These are phyloP conservation scores for Garcileccinum viscosum DNA, from an alignment of 1,284 basidiomycete species.

Conservation along the genomic window DNA sequence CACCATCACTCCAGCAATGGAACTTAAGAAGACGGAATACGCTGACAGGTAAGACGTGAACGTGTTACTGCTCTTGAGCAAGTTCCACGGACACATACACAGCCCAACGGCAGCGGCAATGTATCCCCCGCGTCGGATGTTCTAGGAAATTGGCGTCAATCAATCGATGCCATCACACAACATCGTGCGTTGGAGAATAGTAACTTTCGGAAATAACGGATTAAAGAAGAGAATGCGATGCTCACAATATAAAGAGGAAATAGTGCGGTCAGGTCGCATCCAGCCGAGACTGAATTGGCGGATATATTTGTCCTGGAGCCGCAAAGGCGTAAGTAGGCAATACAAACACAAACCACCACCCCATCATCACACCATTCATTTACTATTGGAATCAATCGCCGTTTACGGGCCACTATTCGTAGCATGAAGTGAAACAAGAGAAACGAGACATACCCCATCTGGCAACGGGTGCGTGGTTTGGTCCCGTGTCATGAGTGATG, in stretches of 20 bases:
- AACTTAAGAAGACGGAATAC: constrained; percentile 83
- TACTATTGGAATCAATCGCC: constrained; percentile 17
- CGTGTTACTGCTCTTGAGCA: constrained; percentile 76
- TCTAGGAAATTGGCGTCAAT: constrained; percentile 45
- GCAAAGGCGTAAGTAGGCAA: not conserved
- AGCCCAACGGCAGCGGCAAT: constrained; percentile 79
- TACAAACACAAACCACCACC: constrained; percentile 8
- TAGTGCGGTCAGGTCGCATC: constrained; percentile 84
- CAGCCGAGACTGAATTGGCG: constrained; percentile 85
- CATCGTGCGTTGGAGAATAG: not conserved
- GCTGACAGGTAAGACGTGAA: constrained; percentile 87
- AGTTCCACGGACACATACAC: constrained; percentile 81
- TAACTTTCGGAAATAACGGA: not conserved
- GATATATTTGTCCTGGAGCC: constrained; percentile 73
- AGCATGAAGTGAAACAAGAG: constrained; percentile 6
- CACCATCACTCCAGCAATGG: constrained; percentile 84
- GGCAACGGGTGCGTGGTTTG: not conserved
- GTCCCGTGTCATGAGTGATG: not conserved
- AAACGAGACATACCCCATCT: constrained; percentile 37
- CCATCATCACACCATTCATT: constrained; percentile 1
- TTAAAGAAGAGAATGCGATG: constrained; percentile 13
- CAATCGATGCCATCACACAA: constrained; percentile 1
- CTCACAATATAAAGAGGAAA: constrained; percentile 78
- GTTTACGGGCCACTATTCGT: constrained; percentile 18
- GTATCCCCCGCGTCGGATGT: constrained; percentile 85